Conservation (phyloP, 1,139 yeast species). For the Geotrichum cucujoidarum region DNA sequence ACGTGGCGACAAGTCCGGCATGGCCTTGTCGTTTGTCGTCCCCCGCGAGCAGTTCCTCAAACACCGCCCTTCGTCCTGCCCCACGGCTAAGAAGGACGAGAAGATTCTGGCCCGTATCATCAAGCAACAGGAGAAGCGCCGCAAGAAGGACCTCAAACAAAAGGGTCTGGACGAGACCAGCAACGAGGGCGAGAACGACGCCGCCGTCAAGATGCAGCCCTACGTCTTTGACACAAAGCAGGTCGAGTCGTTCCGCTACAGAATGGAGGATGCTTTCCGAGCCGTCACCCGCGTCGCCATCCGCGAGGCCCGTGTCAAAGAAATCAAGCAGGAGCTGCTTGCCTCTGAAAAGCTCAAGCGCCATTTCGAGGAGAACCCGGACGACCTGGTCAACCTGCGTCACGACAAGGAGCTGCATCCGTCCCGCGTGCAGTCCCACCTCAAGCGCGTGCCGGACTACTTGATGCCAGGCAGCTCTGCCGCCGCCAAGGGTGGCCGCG, state of each 20-base stretch:
- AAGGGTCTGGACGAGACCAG: slow-evolving; percentile 11
- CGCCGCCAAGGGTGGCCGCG: slow-evolving; percentile 35
- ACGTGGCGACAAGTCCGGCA: slow-evolving; percentile 93
- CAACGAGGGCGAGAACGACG: slow-evolving; percentile 19
- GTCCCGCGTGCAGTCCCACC: slow-evolving; percentile 73
- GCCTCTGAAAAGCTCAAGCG: slow-evolving; percentile 87
- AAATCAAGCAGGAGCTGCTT: slow-evolving; percentile 79
- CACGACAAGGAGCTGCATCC: slow-evolving; percentile 90
- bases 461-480: slow-evolving; percentile 68
- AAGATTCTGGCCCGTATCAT: slow-evolving; percentile 72
- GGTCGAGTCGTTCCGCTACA: slow-evolving; percentile 91
- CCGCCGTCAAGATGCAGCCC: slow-evolving; percentile 49
- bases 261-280: slow-evolving; percentile 96
- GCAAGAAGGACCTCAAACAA: slow-evolving; percentile 46
- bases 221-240: slow-evolving; percentile 90
- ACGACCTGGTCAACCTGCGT: slow-evolving; percentile 79
- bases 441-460: slow-evolving; percentile 90
- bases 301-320: slow-evolving; percentile 90
- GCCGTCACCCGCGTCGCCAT: slow-evolving; percentile 87
- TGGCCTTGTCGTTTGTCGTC: slow-evolving; percentile 88
- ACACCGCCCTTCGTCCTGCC: slow-evolving; percentile 72
- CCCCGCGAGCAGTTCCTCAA: slow-evolving; percentile 81
- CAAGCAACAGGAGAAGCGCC: slow-evolving; percentile 68
- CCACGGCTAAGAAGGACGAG: slow-evolving; percentile 77
- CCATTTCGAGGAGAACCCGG: slow-evolving; percentile 97